phyloP scores from a whole-genome alignment of 805 yeast genomes.

The Groenewaldozyma tartarivorans region DNA sequence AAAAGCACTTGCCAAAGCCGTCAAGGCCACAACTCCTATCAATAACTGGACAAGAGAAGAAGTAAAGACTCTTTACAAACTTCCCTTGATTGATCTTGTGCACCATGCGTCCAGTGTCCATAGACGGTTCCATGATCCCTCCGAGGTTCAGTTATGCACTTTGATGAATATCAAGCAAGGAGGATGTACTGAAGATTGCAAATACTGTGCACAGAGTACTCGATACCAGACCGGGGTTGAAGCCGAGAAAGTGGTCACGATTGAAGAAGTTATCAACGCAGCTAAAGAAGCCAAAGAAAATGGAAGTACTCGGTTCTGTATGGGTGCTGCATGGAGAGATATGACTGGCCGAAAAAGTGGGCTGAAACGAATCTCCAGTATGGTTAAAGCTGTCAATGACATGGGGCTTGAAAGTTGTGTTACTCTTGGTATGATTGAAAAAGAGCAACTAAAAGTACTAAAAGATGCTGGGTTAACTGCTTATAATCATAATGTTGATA shows the following conservation, averaged over 20 bases:
- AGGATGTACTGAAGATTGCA: slow-evolving; percentile 76
- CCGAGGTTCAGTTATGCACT: slow-evolving; percentile 66
- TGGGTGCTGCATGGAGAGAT: slow-evolving; percentile 87
- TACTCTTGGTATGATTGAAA: slow-evolving; percentile 67
- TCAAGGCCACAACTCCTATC: slow-evolving; percentile 4
- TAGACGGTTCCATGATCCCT: slow-evolving; percentile 55
- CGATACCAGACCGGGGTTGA: slow-evolving; percentile 61
- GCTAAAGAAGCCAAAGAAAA: slow-evolving; percentile 58
- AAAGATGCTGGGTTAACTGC: slow-evolving; percentile 71
- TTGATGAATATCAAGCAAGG: slow-evolving; percentile 68
- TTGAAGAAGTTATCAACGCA: slow-evolving; percentile 54
- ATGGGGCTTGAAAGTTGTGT: slow-evolving; percentile 72
- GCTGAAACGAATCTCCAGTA: slow-evolving; percentile 48
- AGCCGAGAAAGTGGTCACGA: slow-evolving; percentile 52
- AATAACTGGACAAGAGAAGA: slow-evolving; percentile 51
- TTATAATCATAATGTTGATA: slow-evolving; percentile 72
- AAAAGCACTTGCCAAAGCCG: slow-evolving; percentile 3
- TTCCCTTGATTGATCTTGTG: slow-evolving; percentile 56
- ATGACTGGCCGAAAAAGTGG: slow-evolving; percentile 71
- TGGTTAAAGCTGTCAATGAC: slow-evolving; percentile 56
- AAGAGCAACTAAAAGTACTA: slow-evolving; percentile 50
- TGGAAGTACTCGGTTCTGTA: slow-evolving; percentile 70
- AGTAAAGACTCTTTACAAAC: slow-evolving; percentile 48
- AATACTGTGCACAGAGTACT: slow-evolving; percentile 70
- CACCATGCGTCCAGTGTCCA: slow-evolving; percentile 57